These are phyloP conservation scores for Trichoderma koningii DNA, from an alignment of 2,329 filamentous ascomycete species.

Conservation along the genomic window DNA sequence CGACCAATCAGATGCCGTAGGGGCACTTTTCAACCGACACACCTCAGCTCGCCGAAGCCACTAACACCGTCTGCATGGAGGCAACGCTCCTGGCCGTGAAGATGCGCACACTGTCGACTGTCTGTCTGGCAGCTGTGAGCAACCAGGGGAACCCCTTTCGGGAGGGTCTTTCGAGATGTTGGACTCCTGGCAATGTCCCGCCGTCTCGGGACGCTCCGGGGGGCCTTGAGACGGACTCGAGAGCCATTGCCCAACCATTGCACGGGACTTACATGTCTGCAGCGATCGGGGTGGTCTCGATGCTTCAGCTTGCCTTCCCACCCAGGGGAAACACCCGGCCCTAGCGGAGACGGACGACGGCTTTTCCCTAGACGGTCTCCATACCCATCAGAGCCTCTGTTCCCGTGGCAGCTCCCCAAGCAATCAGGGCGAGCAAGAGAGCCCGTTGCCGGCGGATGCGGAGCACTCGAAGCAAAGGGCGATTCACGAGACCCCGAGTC, in stretches of 20 bases:
- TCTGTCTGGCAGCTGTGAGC: constrained; percentile 24
- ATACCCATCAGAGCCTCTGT: constrained; percentile 11
- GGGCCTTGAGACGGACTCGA: constrained; percentile 29
- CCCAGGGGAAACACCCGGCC: constrained; percentile 32
- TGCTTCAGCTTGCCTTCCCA: constrained; percentile 27
- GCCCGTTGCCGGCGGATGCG: constrained; percentile 4
- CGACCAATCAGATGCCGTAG: constrained; percentile 39
- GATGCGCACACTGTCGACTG: constrained; percentile 25
- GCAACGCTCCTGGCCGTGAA: constrained; percentile 20
- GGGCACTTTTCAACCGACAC: constrained; percentile 37
- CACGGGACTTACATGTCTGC: constrained; percentile 30
- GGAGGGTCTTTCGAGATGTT: constrained; percentile 27
- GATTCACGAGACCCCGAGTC: constrained; percentile 12
- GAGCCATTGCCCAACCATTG: constrained; percentile 38
- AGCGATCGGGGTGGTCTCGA: constrained; percentile 11
- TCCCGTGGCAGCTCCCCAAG: constrained; percentile 7
- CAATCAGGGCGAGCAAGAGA: constrained; percentile 8
- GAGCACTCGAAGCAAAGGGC: neutral
- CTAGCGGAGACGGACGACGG: constrained; percentile 26
- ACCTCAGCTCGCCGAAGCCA: constrained; percentile 38
- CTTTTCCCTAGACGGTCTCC: constrained; percentile 27
- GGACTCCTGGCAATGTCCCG: constrained; percentile 34
- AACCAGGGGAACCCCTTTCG: constrained; percentile 30
- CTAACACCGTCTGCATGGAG: constrained; percentile 24
- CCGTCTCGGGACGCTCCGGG: constrained; percentile 29